Conservation (phyloP, 495 filamentous ascomycete species). For the Bryoglossum gracile region DNA sequence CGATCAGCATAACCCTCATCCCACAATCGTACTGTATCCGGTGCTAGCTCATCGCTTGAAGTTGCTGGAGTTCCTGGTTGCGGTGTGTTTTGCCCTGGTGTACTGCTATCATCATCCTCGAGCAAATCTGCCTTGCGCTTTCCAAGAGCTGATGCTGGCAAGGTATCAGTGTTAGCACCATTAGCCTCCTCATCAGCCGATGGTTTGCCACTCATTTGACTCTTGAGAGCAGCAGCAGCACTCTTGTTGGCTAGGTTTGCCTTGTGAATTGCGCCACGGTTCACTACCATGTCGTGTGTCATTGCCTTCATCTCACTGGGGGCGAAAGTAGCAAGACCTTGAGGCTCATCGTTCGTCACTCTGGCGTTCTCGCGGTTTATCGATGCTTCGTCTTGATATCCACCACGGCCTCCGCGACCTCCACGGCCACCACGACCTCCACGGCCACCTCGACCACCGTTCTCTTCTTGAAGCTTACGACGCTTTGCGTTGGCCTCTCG, state of each 20-base stretch:
- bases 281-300: conserved; percentile 86
- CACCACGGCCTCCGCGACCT: conserved; percentile 33
- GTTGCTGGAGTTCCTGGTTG: conserved; percentile 40
- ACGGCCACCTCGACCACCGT: conserved; percentile 40
- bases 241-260: conserved; percentile 89
- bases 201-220: conserved; percentile 50
- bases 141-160: conserved; percentile 34
- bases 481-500: conserved; percentile 70
- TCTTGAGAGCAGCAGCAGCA: conserved; percentile 84
- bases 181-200: conserved; percentile 7
- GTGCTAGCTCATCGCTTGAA: conserved; percentile 51
- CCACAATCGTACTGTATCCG: conserved; percentile 86
- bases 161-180: conserved; percentile 13
- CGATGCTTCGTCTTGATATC: conserved; percentile 18
- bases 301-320: conserved; percentile 51
- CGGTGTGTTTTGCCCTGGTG: conserved; percentile 49
- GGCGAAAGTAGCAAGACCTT: conserved; percentile 22
- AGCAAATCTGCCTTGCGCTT: conserved; percentile 53
- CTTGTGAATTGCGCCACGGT: conserved; percentile 63
- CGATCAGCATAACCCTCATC: conserved; percentile 90
- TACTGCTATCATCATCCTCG: conserved; percentile 50
- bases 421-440: conserved; percentile 37
- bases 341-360: conserved; percentile 12
- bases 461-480: conserved; percentile 64
- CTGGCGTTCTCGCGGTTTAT: conserved; percentile 21